These are phyloP conservation scores for Clonostachys byssicola DNA, from an alignment of 2,329 filamentous ascomycete species.

Conservation along the genomic window DNA sequence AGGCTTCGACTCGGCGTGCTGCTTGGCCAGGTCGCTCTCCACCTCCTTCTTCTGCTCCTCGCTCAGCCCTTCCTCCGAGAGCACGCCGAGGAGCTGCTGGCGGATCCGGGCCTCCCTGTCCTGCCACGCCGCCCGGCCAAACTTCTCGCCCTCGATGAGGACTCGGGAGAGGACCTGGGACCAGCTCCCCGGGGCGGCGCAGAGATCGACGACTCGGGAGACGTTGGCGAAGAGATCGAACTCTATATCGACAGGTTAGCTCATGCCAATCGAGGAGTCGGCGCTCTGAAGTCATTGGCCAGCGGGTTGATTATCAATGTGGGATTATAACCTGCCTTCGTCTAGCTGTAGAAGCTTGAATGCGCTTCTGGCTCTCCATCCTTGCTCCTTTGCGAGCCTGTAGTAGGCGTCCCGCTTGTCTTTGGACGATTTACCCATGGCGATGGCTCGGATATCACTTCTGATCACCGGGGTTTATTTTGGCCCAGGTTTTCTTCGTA, in stretches of 20 bases:
- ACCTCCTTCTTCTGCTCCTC: conserved; percentile 10
- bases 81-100: conserved; percentile 53
- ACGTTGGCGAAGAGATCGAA: conserved; percentile 92
- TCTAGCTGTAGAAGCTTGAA: conserved; percentile 97
- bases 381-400: conserved; percentile 95
- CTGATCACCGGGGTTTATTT: no score
- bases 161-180: conserved; percentile 93
- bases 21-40: conserved; percentile 7
- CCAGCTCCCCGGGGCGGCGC: conserved; percentile 94
- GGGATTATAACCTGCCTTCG: conserved; percentile 41
- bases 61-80: conserved; percentile 22
- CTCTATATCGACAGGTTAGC: conserved; percentile 43
- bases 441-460: conserved; percentile 3
- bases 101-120: conserved; percentile 70
- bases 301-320: not conserved
- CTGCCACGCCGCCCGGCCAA: conserved; percentile 82
- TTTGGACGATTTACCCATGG: conserved; percentile 95
- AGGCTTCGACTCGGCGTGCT: conserved; percentile 28
- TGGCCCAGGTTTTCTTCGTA: no score
- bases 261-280: not conserved
- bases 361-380: conserved; percentile 92
- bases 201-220: conserved; percentile 90
- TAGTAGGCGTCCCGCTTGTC: conserved; percentile 99
- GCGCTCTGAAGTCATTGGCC: no score
- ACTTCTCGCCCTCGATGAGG: conserved; percentile 88